Evolutionary conservation across 495 filamentous ascomycete genomes (phyloP).

Genomic region (Neurospora terricola): DNA sequence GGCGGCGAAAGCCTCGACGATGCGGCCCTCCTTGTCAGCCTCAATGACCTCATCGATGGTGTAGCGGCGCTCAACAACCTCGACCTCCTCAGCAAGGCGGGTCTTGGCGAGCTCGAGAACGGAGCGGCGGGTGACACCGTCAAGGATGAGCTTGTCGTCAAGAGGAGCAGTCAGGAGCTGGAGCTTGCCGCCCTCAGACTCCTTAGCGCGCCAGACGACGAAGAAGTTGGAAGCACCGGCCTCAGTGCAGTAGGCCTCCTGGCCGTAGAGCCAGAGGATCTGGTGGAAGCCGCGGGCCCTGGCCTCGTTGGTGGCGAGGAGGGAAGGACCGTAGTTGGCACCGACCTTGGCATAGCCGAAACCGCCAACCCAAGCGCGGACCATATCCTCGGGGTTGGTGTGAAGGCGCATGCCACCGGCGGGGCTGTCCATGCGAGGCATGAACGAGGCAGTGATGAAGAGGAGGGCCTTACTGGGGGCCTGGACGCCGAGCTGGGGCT

Average conservation of each 20-base stretch:
- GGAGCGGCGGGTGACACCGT: conserved; percentile 72
- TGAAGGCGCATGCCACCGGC: conserved; percentile 62
- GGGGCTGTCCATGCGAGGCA: conserved; percentile 51
- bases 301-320: conserved; percentile 68
- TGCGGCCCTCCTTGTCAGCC: conserved; percentile 61
- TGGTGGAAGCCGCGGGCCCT: conserved; percentile 64
- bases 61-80: conserved; percentile 71
- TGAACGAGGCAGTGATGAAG: conserved; percentile 67
- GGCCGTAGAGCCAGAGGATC: conserved; percentile 84
- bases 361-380: conserved; percentile 87
- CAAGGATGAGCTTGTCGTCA: conserved; percentile 70
- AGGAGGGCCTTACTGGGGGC: conserved; percentile 73
- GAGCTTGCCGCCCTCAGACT: conserved; percentile 47
- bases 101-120: conserved; percentile 63
- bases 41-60: conserved; percentile 69
- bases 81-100: conserved; percentile 48
- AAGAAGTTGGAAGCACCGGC: conserved; percentile 93
- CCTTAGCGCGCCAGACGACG: conserved; percentile 62
- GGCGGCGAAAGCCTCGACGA: conserved; percentile 77
- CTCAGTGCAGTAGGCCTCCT: conserved; percentile 69
- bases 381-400: conserved; percentile 63
- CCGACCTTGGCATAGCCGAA: conserved; percentile 87
- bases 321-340: conserved; percentile 79
- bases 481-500: conserved; percentile 69
- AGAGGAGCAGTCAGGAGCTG: conserved; percentile 78